Base-by-base conservation (phyloP, 2,329 filamentous ascomycete genomes). In the Cucurbitaria berberidis region DNA sequence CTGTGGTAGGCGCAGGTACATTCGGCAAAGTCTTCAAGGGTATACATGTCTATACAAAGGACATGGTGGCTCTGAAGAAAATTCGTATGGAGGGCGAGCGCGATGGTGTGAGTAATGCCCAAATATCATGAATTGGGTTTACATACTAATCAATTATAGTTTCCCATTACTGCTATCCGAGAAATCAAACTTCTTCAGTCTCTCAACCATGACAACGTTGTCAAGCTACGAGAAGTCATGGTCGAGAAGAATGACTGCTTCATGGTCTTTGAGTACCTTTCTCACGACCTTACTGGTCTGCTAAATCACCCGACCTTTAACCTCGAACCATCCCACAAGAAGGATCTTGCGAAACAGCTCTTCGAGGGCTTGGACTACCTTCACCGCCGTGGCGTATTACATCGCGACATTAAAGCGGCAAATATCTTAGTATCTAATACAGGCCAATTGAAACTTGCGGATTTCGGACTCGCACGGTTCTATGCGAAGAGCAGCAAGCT, bases 251-350 rank as follows among this genome's bases (percentile, higher is more conserved):
- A 98, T 64, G 93, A 98, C 76, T 99, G 95, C 74, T 99, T 96
- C 77, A 99, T 99, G 95, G 95, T 99, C 3, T 99, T 99, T 62
- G 95, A 99, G 74, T 99, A 99, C 71, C 83, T 98, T 27, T 93
- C 95, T 1, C 95, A 99, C 73, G 95, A 99, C 74, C 80, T 99
- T 55, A 99, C 95, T 2, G 95, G 95, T 13, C 81, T 99, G 27
- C 85, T 99, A 55, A 98, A 98, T 67, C 95, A 99, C 69, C 95
- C 95, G 0, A 89, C 89, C 0, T 99, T 96, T 77, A 88, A 88
- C 54, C 84, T 99, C 13, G 89, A 95, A 32, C 79, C 86, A 3
- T 86, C 89, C 0, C 93, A 98, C 74, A 96, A 92, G 77, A 99
- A 99, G 76, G 87, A 99, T 71, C 82, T 99, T 29, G 91, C 92